Evolutionary conservation across 148 eudicot genomes (phyloP), one percentile per base, ranked within the genome.

Genomic region (Rhododendron simsii): DNA sequence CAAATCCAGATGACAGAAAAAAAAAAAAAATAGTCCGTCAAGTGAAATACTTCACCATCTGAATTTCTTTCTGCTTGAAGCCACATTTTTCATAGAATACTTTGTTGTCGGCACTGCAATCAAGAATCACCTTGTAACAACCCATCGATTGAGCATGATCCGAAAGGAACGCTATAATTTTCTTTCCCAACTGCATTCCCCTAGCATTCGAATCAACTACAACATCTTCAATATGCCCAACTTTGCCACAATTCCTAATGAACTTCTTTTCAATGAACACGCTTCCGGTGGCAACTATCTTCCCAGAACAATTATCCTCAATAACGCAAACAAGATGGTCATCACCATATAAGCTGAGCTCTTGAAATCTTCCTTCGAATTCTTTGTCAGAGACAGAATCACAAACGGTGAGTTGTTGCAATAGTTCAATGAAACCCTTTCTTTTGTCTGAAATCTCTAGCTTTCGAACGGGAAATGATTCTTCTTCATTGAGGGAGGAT

Each of bases 61-160:
- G 93, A 80, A 96, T 87, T 88, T 90, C 98, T 90, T 92, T 93
- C 57, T 92, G 88, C 88, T 94, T 88, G 86, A 89, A 94, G 21
- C 98, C 98, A 87, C 99, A 96, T 89, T 94, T 94, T 91, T 94
- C 96, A 86, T 96, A 94, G 78, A 95, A 96, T 12, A 84, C 81
- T 84, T 12, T 87, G 61, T 93, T 96, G 47, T 92, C 91, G 30
- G 41, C 41, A 82, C 92, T 90, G 87, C 98, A 96, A 84, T 96
- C 96, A 85, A 96, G 98, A 80, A 96, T 94, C 86, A 96, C 99
- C 91, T 96, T 96, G 88, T 96, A 96, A 85, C 99, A 96, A 75
- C 98, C 99, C 89, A 48, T 87, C 11, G 90, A 84, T 61, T 30
- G 84, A 30, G 98, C 95, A 87, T 96, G 98, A 37, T 92, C 93